These are phyloP conservation scores for Calonectria crousiana DNA, from an alignment of 2,329 filamentous ascomycete genomes.

Conservation along the genomic window DNA sequence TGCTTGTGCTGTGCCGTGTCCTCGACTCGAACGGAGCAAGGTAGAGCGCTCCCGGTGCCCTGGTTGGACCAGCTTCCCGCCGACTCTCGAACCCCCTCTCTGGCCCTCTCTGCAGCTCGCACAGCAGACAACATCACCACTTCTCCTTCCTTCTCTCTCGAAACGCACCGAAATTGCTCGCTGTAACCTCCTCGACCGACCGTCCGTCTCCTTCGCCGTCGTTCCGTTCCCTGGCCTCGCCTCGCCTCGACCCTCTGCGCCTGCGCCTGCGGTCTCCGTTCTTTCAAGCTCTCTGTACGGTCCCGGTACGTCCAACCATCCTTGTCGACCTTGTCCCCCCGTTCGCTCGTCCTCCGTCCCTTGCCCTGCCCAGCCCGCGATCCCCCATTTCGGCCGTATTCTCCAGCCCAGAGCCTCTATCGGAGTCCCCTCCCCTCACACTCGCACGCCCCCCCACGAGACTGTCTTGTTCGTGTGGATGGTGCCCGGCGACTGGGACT, in stretches of 20 bases:
- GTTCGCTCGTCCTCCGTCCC: slow-evolving; percentile 37
- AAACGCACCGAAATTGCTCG: slow-evolving; percentile 26
- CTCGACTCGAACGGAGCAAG: neutral
- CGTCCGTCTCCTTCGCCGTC: slow-evolving; percentile 5
- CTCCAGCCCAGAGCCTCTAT: slow-evolving; percentile 45
- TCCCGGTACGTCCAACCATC: slow-evolving; percentile 23
- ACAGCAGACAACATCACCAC: slow-evolving; percentile 26
- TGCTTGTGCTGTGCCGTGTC: neutral
- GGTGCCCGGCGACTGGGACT: slow-evolving; percentile 25
- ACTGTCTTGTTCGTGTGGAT: slow-evolving; percentile 15
- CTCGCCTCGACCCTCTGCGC: neutral
- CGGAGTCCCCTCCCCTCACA: neutral
- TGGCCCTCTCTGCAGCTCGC: neutral
- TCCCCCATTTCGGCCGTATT: slow-evolving; percentile 41
- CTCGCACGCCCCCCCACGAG: slow-evolving; percentile 25
- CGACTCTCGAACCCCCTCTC: neutral
- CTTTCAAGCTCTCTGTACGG: slow-evolving; percentile 11
- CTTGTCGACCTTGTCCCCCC: slow-evolving; percentile 28
- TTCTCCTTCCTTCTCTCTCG: slow-evolving; percentile 2
- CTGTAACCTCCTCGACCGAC: slow-evolving; percentile 27
- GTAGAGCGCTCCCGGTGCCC: neutral
- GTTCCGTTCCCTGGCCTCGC: slow-evolving; percentile 17
- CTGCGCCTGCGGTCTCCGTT: slow-evolving; percentile 10
- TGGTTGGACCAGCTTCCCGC: slow-evolving; percentile 5
- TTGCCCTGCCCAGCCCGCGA: slow-evolving; percentile 24